Conservation (phyloP, 1,139 yeast species). For the Debaryomyces sp. region DNA sequence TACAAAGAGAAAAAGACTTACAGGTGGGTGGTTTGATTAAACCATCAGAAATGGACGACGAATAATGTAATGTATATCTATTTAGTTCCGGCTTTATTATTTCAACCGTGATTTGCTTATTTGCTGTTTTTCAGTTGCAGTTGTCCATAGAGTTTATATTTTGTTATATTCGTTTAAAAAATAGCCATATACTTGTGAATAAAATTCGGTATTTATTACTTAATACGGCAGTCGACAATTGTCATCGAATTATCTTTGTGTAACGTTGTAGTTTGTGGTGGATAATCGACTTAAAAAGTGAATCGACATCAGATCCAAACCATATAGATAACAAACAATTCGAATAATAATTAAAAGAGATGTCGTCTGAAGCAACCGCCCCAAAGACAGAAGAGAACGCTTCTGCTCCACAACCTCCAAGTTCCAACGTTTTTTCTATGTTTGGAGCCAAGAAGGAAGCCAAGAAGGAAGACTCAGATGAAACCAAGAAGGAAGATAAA, state of each 20-base stretch:
- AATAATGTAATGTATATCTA: slow-evolving; percentile 6
- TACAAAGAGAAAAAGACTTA: slow-evolving; percentile 79
- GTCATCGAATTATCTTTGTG: slow-evolving; percentile 3
- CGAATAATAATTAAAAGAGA: slow-evolving; percentile 13
- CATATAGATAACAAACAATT: slow-evolving; percentile 1
- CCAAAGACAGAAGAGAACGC: slow-evolving; percentile 28
- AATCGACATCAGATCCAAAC: slow-evolving; percentile 5
- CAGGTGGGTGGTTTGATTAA: slow-evolving; percentile 92
- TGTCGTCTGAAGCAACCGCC: slow-evolving; percentile 44
- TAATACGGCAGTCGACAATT: slow-evolving; percentile 15
- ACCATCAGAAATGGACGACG: slow-evolving; percentile 94
- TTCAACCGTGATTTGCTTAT: neutral
- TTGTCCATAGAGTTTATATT: neutral
- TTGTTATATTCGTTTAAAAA: neutral
- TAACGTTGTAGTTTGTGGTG: slow-evolving; percentile 5
- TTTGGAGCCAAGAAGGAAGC: slow-evolving; percentile 82
- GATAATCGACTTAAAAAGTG: neutral
- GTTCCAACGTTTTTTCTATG: slow-evolving; percentile 84
- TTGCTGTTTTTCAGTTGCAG: neutral
- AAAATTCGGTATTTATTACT: slow-evolving; percentile 10
- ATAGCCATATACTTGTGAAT: neutral
- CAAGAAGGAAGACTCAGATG: slow-evolving; percentile 48
- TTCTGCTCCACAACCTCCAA: slow-evolving; percentile 54
- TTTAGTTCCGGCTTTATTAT: neutral
- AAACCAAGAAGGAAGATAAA: slow-evolving; percentile 35